Conservation (phyloP, 192 early-diverging fungal genomes). For the Backusella australiensis region DNA sequence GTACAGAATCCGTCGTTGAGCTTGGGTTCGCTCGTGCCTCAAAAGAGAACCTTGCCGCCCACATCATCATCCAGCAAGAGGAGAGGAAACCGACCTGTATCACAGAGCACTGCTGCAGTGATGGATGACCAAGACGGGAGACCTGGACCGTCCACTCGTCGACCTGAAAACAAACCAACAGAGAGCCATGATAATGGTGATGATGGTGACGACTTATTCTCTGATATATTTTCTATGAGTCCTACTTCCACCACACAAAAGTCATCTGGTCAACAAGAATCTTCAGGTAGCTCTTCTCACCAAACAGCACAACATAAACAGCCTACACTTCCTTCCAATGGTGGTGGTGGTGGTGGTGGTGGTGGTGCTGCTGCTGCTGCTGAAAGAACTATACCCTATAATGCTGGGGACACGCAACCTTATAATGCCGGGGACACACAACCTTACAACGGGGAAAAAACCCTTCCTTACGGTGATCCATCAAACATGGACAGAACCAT, state of each 20-base stretch:
- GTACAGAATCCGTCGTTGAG: not conserved
- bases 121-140: not conserved
- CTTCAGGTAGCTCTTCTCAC: not conserved
- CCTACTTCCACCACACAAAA: not conserved
- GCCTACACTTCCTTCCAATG: not conserved
- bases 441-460: not conserved
- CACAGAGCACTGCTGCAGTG: not conserved
- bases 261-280: not conserved
- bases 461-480: not conserved
- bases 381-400: not conserved
- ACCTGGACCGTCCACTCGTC: not conserved
- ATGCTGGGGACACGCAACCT: not conserved
- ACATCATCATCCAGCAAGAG: not conserved
- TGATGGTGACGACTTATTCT: not conserved
- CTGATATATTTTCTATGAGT: not conserved
- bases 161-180: not conserved
- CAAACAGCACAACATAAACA: not conserved
- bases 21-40: not conserved
- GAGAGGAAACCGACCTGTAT: not conserved
- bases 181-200: not conserved
- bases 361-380: not conserved
- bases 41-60: not conserved
- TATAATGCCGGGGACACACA: not conserved
- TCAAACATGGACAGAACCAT: not conserved
- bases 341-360: not conserved